These are phyloP conservation scores for Penicillium fimorum DNA, from an alignment of 495 filamentous ascomycete species.

Conservation along the genomic window DNA sequence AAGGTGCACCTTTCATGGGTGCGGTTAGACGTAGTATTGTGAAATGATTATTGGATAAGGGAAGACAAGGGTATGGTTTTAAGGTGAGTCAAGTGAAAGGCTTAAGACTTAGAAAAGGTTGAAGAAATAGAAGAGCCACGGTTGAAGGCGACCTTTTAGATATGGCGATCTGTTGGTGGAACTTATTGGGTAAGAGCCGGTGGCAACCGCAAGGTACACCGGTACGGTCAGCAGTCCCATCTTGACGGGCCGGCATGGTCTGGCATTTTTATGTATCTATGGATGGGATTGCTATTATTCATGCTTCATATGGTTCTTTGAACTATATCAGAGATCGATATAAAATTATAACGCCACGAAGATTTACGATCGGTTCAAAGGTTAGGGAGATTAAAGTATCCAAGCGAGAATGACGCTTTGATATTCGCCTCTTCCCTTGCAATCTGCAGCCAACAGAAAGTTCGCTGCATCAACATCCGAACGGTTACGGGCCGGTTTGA, in stretches of 20 bases:
- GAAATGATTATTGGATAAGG: neutral
- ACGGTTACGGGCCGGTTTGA: slow-evolving; percentile 20
- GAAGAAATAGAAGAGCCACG: slow-evolving; percentile 9
- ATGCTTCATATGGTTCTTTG: neutral
- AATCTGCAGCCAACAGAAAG: neutral
- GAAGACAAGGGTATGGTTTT: neutral
- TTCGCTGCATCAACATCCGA: slow-evolving; percentile 1
- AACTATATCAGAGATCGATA: neutral
- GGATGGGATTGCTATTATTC: neutral
- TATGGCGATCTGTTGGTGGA: slow-evolving; percentile 12
- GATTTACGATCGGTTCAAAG: neutral
- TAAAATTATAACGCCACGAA: neutral
- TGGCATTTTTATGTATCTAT: neutral
- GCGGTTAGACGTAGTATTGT: neutral
- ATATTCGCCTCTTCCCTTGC: neutral
- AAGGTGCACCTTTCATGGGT: slow-evolving; percentile 37
- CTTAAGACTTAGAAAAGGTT: neutral
- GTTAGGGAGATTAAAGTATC: neutral
- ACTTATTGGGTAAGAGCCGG: slow-evolving; percentile 16
- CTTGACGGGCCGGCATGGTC: neutral
- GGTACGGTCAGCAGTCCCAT: slow-evolving; percentile 20
- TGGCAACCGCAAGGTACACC: slow-evolving; percentile 26
- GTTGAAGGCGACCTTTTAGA: slow-evolving; percentile 15
- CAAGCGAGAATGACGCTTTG: neutral
- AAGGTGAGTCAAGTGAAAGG: neutral